phyloP scores from a whole-genome alignment of 1,284 basidiomycete species.

The Boletus sp. region DNA sequence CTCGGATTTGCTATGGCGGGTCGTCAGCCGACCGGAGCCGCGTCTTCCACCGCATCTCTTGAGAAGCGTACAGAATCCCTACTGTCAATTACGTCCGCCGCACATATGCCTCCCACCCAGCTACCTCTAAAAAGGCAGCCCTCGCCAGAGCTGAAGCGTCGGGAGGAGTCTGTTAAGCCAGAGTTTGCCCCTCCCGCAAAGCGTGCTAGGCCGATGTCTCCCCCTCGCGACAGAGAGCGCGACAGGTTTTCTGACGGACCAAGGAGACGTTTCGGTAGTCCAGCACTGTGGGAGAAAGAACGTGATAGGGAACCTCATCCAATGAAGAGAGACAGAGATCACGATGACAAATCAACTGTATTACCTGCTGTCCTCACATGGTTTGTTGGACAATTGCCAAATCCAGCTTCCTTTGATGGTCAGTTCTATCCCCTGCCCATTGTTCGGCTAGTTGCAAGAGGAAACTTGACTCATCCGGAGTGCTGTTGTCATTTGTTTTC shows the following conservation, averaged over 20 bases:
- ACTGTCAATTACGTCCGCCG: conserved; percentile 36
- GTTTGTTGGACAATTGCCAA: conserved; percentile 80
- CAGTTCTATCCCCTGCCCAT: conserved; percentile 29
- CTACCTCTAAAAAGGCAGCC: conserved; percentile 23
- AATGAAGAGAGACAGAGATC: conserved; percentile 41
- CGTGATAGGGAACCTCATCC: conserved; percentile 42
- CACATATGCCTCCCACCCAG: conserved; percentile 28
- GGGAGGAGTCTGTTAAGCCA: conserved; percentile 39
- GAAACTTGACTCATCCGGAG: conserved; percentile 19
- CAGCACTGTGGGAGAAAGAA: conserved; percentile 47
- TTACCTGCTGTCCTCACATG: conserved; percentile 72
- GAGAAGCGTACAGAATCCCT: conserved; percentile 47
- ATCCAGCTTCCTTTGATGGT: conserved; percentile 77
- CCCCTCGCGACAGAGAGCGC: conserved; percentile 48
- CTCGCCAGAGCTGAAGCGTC: conserved; percentile 39
- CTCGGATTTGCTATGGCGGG: conserved; percentile 68
- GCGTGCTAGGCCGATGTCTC: conserved; percentile 50
- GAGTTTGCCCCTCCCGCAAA: conserved; percentile 51
- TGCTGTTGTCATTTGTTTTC: conserved; percentile 17
- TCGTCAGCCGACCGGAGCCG: conserved; percentile 33
- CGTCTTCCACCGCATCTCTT: conserved; percentile 32
- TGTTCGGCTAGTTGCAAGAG: conserved; percentile 9
- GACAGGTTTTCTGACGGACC: conserved; percentile 44
- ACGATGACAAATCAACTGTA: conserved; percentile 47
- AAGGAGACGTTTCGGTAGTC: conserved; percentile 44